A percentile compares a stretch with the other conserved stretches of the same genome.
Conservation (phyloP, 2,329 filamentous ascomycete species). For the Pyrenochaeta sp. region DNA sequence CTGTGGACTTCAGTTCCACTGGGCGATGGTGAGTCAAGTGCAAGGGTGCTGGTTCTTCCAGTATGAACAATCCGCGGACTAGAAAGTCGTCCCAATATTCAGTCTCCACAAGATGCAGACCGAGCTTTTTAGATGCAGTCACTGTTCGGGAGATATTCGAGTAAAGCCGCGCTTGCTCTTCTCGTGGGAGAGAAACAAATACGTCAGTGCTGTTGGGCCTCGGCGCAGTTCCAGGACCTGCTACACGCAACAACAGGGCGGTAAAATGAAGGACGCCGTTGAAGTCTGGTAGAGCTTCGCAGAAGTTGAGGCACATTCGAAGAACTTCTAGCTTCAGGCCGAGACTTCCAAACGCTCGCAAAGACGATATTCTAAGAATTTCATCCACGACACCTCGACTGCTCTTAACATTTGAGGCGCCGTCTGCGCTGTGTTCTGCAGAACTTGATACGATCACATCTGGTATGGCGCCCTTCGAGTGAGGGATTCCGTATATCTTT, state of each 20-base stretch:
- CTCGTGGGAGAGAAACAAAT: slow-evolving; percentile 73
- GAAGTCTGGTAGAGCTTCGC: slow-evolving; percentile 92
- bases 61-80: slow-evolving; percentile 77
- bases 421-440: slow-evolving; percentile 9
- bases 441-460: slow-evolving; percentile 15
- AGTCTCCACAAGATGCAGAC: slow-evolving; percentile 73
- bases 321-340: slow-evolving; percentile 86
- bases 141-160: slow-evolving; percentile 88
- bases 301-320: slow-evolving; percentile 89
- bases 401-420: slow-evolving; percentile 33
- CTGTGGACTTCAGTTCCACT: slow-evolving; percentile 39
- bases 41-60: slow-evolving; percentile 49
- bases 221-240: slow-evolving; percentile 81
- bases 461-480: slow-evolving; percentile 33
- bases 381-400: slow-evolving; percentile 56
- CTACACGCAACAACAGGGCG: slow-evolving; percentile 81
- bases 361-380: slow-evolving; percentile 64
- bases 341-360: slow-evolving; percentile 74
- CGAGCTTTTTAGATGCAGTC: slow-evolving; percentile 77
- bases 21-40: slow-evolving; percentile 45
- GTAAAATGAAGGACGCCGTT: slow-evolving; percentile 89
- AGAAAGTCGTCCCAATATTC: slow-evolving; percentile 99
- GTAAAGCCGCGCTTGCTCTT: slow-evolving; percentile 85
- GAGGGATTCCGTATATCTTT: slow-evolving; percentile 54
- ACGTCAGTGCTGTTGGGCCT: slow-evolving; percentile 71